Evolutionary conservation across 1,139 yeast species (phyloP).

Genomic region (Hyphopichia khmerensis): DNA sequence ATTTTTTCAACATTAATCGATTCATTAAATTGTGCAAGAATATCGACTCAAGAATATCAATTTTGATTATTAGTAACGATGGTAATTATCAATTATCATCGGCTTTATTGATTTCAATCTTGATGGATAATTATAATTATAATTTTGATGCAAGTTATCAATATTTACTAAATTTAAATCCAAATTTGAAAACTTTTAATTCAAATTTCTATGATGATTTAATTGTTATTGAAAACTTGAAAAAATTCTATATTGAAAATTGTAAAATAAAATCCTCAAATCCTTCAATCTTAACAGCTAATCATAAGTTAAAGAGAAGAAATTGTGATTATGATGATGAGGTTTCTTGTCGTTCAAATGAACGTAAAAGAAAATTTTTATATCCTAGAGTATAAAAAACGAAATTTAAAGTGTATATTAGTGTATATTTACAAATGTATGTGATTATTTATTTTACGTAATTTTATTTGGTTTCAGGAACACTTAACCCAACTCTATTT

Average conservation of each 20-base stretch:
- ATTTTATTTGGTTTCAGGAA: constrained; percentile 19
- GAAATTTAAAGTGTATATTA: constrained; percentile 3
- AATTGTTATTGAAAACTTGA: constrained; percentile 38
- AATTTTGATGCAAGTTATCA: constrained; percentile 31
- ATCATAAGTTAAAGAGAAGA: constrained; percentile 33
- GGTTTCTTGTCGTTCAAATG: background rate
- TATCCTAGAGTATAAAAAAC: constrained; percentile 4
- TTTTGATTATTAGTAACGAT: constrained; percentile 37
- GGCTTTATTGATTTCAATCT: constrained; percentile 35
- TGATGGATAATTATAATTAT: constrained; percentile 44
- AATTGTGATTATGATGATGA: constrained; percentile 21
- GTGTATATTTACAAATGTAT: background rate
- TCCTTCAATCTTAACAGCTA: constrained; percentile 29
- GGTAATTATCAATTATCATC: constrained; percentile 30
- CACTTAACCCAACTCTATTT: constrained; percentile 70
- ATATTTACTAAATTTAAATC: constrained; percentile 14
- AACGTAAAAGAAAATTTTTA: constrained; percentile 2
- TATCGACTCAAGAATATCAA: constrained; percentile 33
- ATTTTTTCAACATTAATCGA: constrained; percentile 39
- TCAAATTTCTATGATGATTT: constrained; percentile 42
- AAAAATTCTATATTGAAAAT: constrained; percentile 40
- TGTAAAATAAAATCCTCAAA: constrained; percentile 25
- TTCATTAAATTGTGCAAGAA: constrained; percentile 35
- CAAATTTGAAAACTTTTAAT: constrained; percentile 24
- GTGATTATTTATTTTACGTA: constrained; percentile 1